These are phyloP conservation scores for Mycena pura DNA, from an alignment of 768 basidiomycete genomes.

Conservation along the genomic window DNA sequence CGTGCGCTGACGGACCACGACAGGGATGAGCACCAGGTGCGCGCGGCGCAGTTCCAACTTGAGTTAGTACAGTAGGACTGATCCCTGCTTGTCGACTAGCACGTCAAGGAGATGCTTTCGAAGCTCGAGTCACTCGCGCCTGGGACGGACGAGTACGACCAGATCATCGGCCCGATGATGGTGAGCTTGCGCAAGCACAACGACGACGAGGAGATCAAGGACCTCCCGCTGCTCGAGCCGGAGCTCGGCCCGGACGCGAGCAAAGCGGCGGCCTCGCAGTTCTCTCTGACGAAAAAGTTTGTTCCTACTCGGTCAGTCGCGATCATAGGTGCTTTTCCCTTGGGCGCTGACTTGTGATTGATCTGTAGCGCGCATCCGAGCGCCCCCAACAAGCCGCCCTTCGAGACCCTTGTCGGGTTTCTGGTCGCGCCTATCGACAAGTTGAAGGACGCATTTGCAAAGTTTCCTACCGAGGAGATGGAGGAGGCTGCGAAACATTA, in stretches of 20 bases:
- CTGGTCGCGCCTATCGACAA: constrained; percentile 64
- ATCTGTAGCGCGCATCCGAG: constrained; percentile 56
- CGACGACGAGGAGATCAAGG: constrained; percentile 62
- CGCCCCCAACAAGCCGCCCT: constrained; percentile 64
- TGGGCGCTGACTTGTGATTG: too few relatives aligned
- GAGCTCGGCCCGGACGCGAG: constrained; percentile 52
- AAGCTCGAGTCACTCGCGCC: constrained; percentile 52
- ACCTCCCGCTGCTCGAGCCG: constrained; percentile 61
- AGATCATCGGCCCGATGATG: constrained; percentile 52
- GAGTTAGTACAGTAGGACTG: too few relatives aligned
- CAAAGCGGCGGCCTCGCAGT: constrained; percentile 50
- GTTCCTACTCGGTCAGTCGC: constrained; percentile 60
- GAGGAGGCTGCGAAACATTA: constrained; percentile 36
- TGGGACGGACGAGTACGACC: constrained; percentile 51
- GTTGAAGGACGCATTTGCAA: constrained; percentile 60
- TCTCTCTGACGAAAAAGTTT: constrained; percentile 66
- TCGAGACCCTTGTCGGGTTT: constrained; percentile 64
- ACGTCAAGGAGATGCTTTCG: constrained; percentile 48
- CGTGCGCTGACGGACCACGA: constrained; percentile 59
- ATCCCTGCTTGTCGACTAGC: constrained; percentile 16
- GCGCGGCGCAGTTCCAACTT: constrained; percentile 5
- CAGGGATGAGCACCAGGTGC: constrained; percentile 61
- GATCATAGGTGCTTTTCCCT: too few relatives aligned
- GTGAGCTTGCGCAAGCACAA: constrained; percentile 58
- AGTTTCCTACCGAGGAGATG: constrained; percentile 63